Conservation (phyloP, 306 rosid species). For the Casuarina glauca region DNA sequence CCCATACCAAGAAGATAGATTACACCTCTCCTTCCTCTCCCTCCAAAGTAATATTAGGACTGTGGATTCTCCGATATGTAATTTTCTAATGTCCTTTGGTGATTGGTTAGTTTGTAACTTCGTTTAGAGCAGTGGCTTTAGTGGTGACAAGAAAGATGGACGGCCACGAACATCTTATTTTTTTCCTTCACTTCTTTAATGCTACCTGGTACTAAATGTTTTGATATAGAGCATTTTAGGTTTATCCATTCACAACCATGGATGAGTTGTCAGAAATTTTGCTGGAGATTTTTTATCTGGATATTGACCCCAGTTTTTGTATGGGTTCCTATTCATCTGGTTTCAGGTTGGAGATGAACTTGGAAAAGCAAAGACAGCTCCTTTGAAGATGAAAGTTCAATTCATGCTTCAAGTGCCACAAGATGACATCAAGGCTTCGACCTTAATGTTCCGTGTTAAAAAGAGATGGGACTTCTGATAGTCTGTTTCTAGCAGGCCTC, state of each 20-base stretch:
- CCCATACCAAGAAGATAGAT: background rate
- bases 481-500: background rate
- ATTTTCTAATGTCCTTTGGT: background rate
- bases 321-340: constrained; percentile 15
- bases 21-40: background rate
- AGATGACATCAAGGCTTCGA: constrained; percentile 73
- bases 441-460: constrained; percentile 84
- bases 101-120: background rate
- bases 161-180: background rate
- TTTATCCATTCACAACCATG: background rate
- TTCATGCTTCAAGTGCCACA: constrained; percentile 99
- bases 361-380: constrained; percentile 89
- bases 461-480: constrained; percentile 89
- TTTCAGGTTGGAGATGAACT: constrained; percentile 89
- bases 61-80: background rate
- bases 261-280: background rate
- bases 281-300: constrained; percentile 4
- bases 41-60: background rate
- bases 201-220: background rate
- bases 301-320: constrained; percentile 9
- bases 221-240: background rate
- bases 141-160: background rate
- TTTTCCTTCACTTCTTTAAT: background rate
- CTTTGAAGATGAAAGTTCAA: constrained; percentile 92
- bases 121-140: background rate